Evolutionary conservation across 2,329 filamentous ascomycete genomes (phyloP), one percentile per base, ranked within the genome.

Genomic region (Fusarium sp.): DNA sequence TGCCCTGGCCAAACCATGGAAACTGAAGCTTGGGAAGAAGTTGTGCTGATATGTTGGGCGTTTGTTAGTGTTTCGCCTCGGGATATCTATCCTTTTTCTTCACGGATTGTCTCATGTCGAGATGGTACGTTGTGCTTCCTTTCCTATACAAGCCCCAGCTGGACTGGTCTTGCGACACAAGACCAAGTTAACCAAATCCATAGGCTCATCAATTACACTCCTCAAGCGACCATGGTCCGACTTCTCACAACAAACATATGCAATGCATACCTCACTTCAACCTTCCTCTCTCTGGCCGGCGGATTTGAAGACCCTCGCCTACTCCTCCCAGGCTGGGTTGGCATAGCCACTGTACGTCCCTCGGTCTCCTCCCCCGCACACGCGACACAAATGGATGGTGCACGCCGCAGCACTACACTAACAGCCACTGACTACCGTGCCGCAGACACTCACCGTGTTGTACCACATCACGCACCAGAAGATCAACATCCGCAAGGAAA

Each of bases 171-270:
- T 30, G 43, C 50, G 25, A 39, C 39, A 41, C 30, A 30, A 46
- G 39, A 54, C 27, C n/a, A 58, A 58, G 35, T 50, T 70, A 19
- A 69, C 53, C 17, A 49, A 35, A 40, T 19, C 22, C 40, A 22
- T 60, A 92, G 91, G 92, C 89, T 96, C 72, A 85, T 95, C 71
- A 91, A 94, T 78, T 96, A 95, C 80, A 93, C 92, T 15, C 92
- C 92, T 3, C 87, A 89, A 77, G 92, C 92, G 49, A 93, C 93
- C 46, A 87, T 94, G 64, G 89, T 96, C 59, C 92, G 92, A 49
- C 89, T 96, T 44, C 83, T 93, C 50, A 91, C 91, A 61, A 90
- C 91, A 65, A 92, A 90, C 76, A 88, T 88, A 56, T 84, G 92
- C 63, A 93, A 93, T 75, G 89, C 90, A 67, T 93, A 93, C 78